These are phyloP conservation scores for Trichosporon faecale DNA, from an alignment of 1,284 basidiomycete genomes.

Conservation along the genomic window DNA sequence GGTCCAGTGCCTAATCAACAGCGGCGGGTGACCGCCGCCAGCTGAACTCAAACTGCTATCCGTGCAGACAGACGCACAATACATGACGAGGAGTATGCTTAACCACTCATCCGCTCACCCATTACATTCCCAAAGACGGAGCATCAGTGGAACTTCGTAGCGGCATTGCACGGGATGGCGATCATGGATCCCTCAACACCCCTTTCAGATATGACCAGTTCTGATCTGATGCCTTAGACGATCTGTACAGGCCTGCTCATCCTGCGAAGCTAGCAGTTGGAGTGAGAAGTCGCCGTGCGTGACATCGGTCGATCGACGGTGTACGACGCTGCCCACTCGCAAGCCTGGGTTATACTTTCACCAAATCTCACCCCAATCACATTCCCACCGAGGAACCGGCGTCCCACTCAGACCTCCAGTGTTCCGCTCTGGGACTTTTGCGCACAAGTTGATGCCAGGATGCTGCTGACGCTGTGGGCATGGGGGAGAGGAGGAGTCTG, in stretches of 20 bases:
- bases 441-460: no score
- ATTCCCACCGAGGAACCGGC: neutral
- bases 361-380: neutral
- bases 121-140: neutral
- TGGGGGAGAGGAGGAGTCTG: no score
- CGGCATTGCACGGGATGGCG: neutral
- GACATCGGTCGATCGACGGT: neutral
- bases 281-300: neutral
- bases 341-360: neutral
- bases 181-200: no score
- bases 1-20: neutral
- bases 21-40: neutral
- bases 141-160: neutral
- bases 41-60: neutral
- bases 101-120: neutral
- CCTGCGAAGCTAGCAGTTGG: no score
- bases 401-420: neutral
- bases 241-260: no score
- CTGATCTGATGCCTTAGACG: no score
- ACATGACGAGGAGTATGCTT: neutral
- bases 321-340: neutral
- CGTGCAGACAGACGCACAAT: neutral
- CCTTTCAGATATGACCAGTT: no score
- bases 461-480: no score
- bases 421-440: no score